phyloP scores from a whole-genome alignment of 1,284 basidiomycete species.

The Papiliotrema fonsecae region DNA sequence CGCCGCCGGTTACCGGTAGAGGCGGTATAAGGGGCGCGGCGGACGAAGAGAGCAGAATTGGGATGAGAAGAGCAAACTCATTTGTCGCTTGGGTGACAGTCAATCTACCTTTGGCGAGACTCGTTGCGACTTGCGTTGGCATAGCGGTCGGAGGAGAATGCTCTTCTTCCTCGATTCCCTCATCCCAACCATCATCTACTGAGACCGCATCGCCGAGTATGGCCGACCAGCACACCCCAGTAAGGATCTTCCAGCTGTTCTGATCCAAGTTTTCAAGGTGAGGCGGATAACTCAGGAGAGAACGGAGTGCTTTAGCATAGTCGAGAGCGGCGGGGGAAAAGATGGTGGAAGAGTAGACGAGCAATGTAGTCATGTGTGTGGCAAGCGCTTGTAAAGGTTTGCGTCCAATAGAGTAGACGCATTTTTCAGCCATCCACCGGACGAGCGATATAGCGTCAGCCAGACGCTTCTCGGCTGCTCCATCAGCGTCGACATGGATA shows the following conservation, averaged over 20 bases:
- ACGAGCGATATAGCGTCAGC: conserved; percentile 31
- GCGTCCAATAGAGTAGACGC: conserved; percentile 29
- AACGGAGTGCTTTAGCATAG: conserved; percentile 72
- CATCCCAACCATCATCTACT: conserved; percentile 18
- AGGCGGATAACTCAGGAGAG: conserved; percentile 60
- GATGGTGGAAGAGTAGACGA: conserved; percentile 57
- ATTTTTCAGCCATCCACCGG: conserved; percentile 33
- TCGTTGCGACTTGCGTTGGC: background rate
- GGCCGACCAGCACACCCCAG: conserved; percentile 69
- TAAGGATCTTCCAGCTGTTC: conserved; percentile 62
- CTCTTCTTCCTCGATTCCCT: conserved; percentile 14
- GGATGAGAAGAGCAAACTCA: conserved; percentile 64
- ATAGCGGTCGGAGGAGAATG: conserved; percentile 51
- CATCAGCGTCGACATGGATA: conserved; percentile 4
- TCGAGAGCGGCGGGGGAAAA: conserved; percentile 66
- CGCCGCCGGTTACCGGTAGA: conserved; percentile 1
- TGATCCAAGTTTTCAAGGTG: conserved; percentile 73
- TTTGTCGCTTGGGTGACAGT: conserved; percentile 48
- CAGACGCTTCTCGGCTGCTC: conserved; percentile 20
- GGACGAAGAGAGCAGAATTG: conserved; percentile 59
- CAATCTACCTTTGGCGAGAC: background rate
- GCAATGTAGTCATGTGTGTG: conserved; percentile 61
- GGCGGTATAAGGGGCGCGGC: conserved; percentile 33
- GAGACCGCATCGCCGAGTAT: conserved; percentile 62
- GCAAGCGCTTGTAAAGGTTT: conserved; percentile 50